These are phyloP conservation scores for Mallotus repandus DNA, from an alignment of 441 rosid genomes.

Conservation along the genomic window DNA sequence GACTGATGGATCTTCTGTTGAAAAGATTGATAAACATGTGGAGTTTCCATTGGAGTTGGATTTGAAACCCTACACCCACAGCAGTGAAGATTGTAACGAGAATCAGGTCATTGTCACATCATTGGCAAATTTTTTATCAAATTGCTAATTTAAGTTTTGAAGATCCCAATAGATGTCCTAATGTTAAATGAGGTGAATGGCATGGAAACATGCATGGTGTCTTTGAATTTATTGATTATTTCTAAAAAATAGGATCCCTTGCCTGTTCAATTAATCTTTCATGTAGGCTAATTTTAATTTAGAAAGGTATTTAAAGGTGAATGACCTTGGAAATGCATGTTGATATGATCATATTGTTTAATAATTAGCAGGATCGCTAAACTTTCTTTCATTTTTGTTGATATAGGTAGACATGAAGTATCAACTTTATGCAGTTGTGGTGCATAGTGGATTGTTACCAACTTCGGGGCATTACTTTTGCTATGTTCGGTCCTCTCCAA, in stretches of 20 bases:
- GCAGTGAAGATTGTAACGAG: slow-evolving; percentile 35
- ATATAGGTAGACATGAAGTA: slow-evolving; percentile 54
- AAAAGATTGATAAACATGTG: slow-evolving; percentile 71
- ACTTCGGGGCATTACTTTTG: slow-evolving; percentile 73
- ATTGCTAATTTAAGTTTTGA: not conserved
- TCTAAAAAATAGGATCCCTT: not conserved
- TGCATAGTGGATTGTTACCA: slow-evolving; percentile 55
- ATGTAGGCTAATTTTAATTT: no score
- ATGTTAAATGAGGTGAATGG: slow-evolving; percentile 6
- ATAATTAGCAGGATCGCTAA: not conserved
- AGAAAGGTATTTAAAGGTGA: not conserved
- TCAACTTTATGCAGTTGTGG: slow-evolving; percentile 71
- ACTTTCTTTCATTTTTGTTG: slow-evolving; percentile 8
- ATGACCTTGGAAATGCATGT: not conserved
- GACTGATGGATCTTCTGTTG: slow-evolving; percentile 51
- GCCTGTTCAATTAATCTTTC: no score
- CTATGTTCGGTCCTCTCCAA: slow-evolving; percentile 63
- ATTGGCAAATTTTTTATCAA: not conserved
- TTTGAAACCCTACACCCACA: slow-evolving; percentile 54
- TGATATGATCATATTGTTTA: not conserved
- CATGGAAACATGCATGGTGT: not conserved
- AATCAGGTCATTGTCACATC: slow-evolving; percentile 23
- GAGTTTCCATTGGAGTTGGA: slow-evolving; percentile 72
- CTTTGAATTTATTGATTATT: not conserved
- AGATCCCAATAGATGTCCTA: not conserved